Base-by-base conservation (phyloP, 495 filamentous ascomycete species). In the Monascus purpureus region DNA sequence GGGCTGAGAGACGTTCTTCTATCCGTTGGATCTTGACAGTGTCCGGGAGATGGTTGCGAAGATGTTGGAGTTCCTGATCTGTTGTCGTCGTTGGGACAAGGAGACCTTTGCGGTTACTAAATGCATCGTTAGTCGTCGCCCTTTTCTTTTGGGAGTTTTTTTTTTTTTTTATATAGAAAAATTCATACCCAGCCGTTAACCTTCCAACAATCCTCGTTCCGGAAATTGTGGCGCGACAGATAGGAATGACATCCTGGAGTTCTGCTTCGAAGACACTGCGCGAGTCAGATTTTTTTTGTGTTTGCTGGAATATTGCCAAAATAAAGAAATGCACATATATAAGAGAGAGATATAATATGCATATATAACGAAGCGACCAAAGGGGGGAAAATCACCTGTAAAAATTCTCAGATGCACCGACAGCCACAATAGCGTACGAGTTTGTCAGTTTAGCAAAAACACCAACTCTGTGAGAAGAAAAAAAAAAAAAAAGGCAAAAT, bases 381-480 rank as follows among this genome's bases (percentile, higher is more conserved):
- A n/a, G n/a, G n/a, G n/a, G n/a, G n/a, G n/a, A n/a, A n/a, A n/a
- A n/a, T n/a, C 45, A 79, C 75, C 75, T 77, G 72, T 96, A 97
- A 59, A 97, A 97, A 67, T 95, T 96, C 72, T 95, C 88, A 41
- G 82, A 93, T 29, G 81, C 86, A 46, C 90, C 92, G 33, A 93
- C 70, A 32, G 90, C 88, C 40, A 94, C 84, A 41, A 97, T 62
- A 38, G 83, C 80, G 55, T 90, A 97, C 31, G 85, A 85, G 57
- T 97, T 97, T 41, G 90, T 97, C 46, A 97, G 75, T 38, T 82
- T 93, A 28, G 85, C 61, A 52, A 97, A 97, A 42, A 96, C 92
- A 55, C 90, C 90, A 50, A 97, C 85, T 57, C 88, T 96, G 28
- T 13, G 29, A 5, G 25, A 24, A 38, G 36, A 19, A 29, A 17